Percentiles rank a stretch among this genome's conserved stretches.
Evolutionary conservation across 164 flowering plant genomes (phyloP).

Genomic region (Stephania japonica): DNA sequence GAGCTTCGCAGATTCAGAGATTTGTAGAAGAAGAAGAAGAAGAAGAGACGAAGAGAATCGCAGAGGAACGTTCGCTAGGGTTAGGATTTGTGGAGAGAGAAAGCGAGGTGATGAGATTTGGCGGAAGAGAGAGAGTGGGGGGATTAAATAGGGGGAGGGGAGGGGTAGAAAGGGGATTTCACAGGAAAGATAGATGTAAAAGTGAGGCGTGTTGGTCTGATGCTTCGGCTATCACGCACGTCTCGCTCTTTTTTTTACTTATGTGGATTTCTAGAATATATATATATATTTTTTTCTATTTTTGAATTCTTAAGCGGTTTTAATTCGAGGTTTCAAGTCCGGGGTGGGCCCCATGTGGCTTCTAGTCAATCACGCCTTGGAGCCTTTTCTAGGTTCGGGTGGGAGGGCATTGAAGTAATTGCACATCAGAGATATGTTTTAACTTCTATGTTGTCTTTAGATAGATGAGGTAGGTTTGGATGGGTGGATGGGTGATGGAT

Average conservation of each 20-base stretch:
- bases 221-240: constrained; percentile 48
- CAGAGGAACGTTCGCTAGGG: not conserved
- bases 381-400: not conserved
- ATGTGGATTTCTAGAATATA: no score
- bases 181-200: not conserved
- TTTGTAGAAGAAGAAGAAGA: constrained; percentile 1
- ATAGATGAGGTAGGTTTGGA: not conserved
- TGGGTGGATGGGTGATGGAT: not conserved
- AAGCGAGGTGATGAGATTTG: constrained; percentile 8
- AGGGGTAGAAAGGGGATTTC: not conserved
- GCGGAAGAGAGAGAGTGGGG: constrained; percentile 6
- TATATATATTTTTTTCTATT: no score
- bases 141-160: not conserved
- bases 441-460: not conserved
- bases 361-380: not conserved
- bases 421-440: not conserved
- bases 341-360: not conserved
- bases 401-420: not conserved
- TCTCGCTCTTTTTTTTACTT: constrained; percentile 29
- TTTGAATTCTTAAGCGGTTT: not conserved
- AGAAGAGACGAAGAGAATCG: not conserved
- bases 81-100: constrained; percentile 2
- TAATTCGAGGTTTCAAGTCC: not conserved
- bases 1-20: not conserved
- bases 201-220: constrained; percentile 35